Evolutionary conservation across 1,139 yeast species (phyloP), one percentile per base, ranked within the genome.

Genomic region (Saccharomyces hybrid): DNA sequence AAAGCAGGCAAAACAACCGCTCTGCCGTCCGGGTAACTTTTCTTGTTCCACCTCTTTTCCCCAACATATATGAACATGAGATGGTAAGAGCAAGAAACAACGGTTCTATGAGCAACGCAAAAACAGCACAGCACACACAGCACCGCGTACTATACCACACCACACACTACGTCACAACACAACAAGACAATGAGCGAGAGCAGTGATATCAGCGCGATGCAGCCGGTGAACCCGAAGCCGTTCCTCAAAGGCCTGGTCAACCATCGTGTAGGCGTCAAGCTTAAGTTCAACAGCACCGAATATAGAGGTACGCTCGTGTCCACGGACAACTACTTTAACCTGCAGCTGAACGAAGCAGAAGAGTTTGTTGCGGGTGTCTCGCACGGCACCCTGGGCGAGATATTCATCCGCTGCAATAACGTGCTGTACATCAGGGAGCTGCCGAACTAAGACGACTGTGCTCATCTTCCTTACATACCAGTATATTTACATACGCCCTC

Each of bases 221-320:
- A 83, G 60, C 95, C 95, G 14, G 76, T 86, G 23, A 91, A 91
- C 67, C 99, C 99, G 26, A 90, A 88, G 69, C 98, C 98, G 32
- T 93, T 86, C 64, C 75, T 93, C 54, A 86, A 86, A 59, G 84
- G 86, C 26, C 79, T 93, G 50, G 77, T 86, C 23, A 84, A 86
- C 56, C 78, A 83, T 58, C 75, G 75, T 26, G 90, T 93, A 14
- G 73, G 85, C n/a, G 95, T 93, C n/a, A 81, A 93, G 54, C 78
- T 93, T 59, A 93, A 93, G 70, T 95, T 97, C 87, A 93, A 90
- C 67, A 82, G 81, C 60, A 87, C 96, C n/a, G 96, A 90, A 68
- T 93, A 93, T 72, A 79, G 75, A 57, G 99, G 99, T 0, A 78
- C 71, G n/a, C 77, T 93, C 50, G 73, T 83, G 14, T 84, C 96